These are phyloP conservation scores for Aspergillus affinis DNA, from an alignment of 495 filamentous ascomycete species.

Conservation along the genomic window DNA sequence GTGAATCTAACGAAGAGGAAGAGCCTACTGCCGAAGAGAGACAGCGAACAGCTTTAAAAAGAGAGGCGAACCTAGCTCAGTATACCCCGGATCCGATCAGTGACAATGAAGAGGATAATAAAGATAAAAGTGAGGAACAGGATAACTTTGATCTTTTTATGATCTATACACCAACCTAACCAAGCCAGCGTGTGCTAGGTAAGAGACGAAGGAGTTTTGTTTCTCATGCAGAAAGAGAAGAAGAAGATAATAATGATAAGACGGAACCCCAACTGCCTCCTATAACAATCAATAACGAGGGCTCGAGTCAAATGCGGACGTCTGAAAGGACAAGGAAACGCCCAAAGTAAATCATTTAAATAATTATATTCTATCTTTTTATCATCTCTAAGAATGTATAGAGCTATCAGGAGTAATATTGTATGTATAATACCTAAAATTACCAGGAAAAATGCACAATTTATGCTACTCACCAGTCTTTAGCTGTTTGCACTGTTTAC, in stretches of 20 bases:
- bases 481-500: background rate
- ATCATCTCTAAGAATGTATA: background rate
- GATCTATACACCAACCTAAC: background rate
- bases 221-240: no score
- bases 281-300: no score
- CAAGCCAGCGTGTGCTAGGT: background rate
- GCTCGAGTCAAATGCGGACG: background rate
- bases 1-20: background rate
- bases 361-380: background rate
- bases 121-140: background rate
- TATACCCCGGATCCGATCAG: background rate
- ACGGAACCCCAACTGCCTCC: no score
- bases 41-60: background rate
- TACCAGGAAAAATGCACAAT: slow-evolving; percentile 1
- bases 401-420: background rate
- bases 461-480: background rate
- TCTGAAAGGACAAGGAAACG: slow-evolving; percentile 3
- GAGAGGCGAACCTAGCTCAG: background rate
- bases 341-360: background rate
- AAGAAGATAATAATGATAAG: no score
- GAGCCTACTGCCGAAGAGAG: background rate
- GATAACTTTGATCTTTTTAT: background rate
- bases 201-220: no score
- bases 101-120: background rate
- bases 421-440: background rate